Percentiles rank a stretch among this genome's conserved stretches.
Evolutionary conservation across 1,139 yeast genomes (phyloP).

Genomic region (Pichia terricola): DNA sequence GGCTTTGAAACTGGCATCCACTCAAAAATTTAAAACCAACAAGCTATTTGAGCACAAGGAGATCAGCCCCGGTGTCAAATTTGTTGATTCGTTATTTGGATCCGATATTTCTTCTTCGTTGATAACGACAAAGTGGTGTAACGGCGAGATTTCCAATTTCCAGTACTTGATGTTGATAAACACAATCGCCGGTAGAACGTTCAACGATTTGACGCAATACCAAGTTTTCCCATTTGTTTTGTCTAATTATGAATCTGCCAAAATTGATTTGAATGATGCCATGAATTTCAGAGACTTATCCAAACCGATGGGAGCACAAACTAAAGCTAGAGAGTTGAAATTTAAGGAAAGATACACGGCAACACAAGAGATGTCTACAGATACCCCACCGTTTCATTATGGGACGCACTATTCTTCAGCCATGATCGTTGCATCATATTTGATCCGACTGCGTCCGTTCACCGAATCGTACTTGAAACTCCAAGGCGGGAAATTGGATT

Average conservation of each 20-base stretch:
- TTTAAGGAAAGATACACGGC: conserved; percentile 68
- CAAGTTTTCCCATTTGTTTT: conserved; percentile 90
- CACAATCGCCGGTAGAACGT: conserved; percentile 79
- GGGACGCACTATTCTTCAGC: conserved; percentile 92
- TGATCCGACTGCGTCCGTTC: conserved; percentile 69
- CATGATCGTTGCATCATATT: conserved; percentile 75
- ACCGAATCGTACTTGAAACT: conserved; percentile 66
- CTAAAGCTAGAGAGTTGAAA: conserved; percentile 43
- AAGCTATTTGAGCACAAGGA: conserved; percentile 1
- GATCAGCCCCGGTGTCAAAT: conserved; percentile 23
- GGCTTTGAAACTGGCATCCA: conserved; percentile 40
- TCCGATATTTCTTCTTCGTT: conserved; percentile 29
- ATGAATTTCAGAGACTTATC: conserved; percentile 60
- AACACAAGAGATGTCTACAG: conserved; percentile 34
- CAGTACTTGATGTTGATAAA: conserved; percentile 70
- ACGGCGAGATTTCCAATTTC: conserved; percentile 71
- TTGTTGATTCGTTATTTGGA: conserved; percentile 33
- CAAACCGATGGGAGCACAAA: conserved; percentile 88
- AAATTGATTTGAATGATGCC: conserved; percentile 51
- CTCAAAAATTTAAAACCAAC: conserved; percentile 10
- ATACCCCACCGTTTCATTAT: conserved; percentile 69
- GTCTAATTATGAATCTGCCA: conserved; percentile 64
- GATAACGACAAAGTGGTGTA: conserved; percentile 63
- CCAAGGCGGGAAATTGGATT: conserved; percentile 85
- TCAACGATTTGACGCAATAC: conserved; percentile 78